phyloP scores from a whole-genome alignment of 352 stramenopile species.

The Pythium biforme region DNA sequence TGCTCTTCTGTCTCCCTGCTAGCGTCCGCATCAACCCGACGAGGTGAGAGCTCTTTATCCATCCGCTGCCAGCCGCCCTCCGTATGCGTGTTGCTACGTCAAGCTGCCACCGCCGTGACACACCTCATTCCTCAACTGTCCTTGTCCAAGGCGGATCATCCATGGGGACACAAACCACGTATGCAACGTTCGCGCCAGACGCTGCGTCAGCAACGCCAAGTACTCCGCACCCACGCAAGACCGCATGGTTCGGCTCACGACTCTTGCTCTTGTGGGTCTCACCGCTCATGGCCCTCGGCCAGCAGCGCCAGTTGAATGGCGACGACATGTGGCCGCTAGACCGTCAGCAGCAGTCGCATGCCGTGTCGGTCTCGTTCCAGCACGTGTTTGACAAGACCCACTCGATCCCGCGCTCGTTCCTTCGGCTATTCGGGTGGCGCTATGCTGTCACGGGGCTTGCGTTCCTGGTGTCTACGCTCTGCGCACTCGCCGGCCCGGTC shows the following conservation, averaged over 20 bases:
- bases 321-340: conserved; percentile 43
- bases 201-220: neutral
- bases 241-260: conserved; percentile 25
- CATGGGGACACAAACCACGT: neutral
- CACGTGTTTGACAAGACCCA: conserved; percentile 27
- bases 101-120: too few species aligned
- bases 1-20: too few species aligned
- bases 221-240: neutral
- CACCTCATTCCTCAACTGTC: neutral
- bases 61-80: too few species aligned
- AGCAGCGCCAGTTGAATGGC: conserved; percentile 37
- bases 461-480: conserved; percentile 41
- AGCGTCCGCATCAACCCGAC: too few species aligned
- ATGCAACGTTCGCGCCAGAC: neutral
- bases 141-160: neutral
- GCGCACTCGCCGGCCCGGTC: conserved; percentile 37
- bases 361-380: conserved; percentile 24
- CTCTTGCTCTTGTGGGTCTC: conserved; percentile 47
- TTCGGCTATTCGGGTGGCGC: conserved; percentile 32
- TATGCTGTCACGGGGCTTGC: conserved; percentile 34
- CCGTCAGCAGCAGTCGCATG: conserved; percentile 22
- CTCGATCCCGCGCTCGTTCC: conserved; percentile 35
- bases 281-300: conserved; percentile 39
- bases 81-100: too few species aligned
- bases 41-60: too few species aligned